These are phyloP conservation scores for Diaporthe velutina DNA, from an alignment of 2,329 filamentous ascomycete genomes.

Conservation along the genomic window DNA sequence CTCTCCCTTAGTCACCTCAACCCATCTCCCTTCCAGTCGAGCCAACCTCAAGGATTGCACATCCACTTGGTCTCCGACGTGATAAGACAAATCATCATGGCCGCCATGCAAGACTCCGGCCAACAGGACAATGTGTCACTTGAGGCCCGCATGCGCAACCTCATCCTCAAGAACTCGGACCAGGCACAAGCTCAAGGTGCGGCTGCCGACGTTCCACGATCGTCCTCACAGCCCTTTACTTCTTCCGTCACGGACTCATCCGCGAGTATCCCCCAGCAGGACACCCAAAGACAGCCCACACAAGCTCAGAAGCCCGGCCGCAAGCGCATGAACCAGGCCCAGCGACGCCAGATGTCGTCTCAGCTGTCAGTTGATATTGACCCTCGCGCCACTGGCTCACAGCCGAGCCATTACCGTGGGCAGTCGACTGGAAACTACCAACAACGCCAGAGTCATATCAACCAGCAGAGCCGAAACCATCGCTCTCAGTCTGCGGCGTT, in stretches of 20 bases:
- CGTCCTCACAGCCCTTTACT: conserved; percentile 10
- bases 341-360: conserved; percentile 72
- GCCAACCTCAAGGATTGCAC: not conserved
- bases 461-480: conserved; percentile 45
- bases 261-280: not conserved
- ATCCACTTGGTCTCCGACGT: not conserved
- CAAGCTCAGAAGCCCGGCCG: conserved; percentile 49
- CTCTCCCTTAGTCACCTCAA: not conserved
- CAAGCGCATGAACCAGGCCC: conserved; percentile 73
- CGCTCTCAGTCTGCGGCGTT: conserved; percentile 52
- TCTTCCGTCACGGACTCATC: not conserved
- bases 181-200: conserved; percentile 16
- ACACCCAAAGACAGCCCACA: conserved; percentile 17
- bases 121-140: conserved; percentile 40
- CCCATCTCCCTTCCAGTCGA: not conserved
- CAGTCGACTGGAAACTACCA: conserved; percentile 48
- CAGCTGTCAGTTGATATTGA: conserved; percentile 70
- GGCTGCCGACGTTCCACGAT: conserved; percentile 1
- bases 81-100: not conserved
- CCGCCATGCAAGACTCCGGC: conserved; percentile 30
- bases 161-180: conserved; percentile 43
- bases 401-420: conserved; percentile 47
- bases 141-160: conserved; percentile 43
- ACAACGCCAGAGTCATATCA: conserved; percentile 45
- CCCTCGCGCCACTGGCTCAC: conserved; percentile 50